These are phyloP conservation scores for Blastomyces gilchristii DNA, from an alignment of 2,329 filamentous ascomycete genomes.

Conservation along the genomic window DNA sequence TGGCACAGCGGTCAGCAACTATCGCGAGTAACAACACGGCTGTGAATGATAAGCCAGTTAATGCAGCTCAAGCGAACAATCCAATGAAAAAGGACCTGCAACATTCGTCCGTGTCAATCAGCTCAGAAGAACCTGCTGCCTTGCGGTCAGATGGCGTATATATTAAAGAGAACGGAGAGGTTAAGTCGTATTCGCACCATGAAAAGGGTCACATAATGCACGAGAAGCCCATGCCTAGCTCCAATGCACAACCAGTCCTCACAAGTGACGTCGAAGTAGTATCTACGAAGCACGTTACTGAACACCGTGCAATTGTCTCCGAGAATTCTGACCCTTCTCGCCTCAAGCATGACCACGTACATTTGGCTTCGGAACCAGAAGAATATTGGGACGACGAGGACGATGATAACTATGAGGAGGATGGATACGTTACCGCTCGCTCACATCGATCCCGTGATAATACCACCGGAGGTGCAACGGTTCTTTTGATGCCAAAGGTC, in stretches of 20 bases:
- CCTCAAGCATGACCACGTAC: conserved; percentile 17
- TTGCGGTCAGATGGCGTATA: conserved; percentile 22
- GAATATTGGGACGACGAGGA: conserved; percentile 71
- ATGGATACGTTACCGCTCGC: conserved; percentile 62
- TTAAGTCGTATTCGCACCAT: conserved; percentile 17
- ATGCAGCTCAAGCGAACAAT: conserved; percentile 10
- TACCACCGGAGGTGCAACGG: conserved; percentile 54
- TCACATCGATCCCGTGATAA: conserved; percentile 70
- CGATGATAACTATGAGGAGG: conserved; percentile 63
- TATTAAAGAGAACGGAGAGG: conserved; percentile 21
- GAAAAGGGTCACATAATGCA: not conserved
- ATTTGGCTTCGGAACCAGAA: conserved; percentile 45
- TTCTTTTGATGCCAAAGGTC: conserved; percentile 61
- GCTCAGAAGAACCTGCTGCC: conserved; percentile 16
- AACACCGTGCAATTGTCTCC: conserved; percentile 6
- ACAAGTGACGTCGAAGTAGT: not conserved
- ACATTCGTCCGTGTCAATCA: not conserved
- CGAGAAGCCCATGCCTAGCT: not conserved
- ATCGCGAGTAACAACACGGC: not conserved
- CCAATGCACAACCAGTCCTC: not conserved
- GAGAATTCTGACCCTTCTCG: conserved; percentile 19
- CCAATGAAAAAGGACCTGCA: conserved; percentile 11
- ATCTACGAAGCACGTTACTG: not conserved
- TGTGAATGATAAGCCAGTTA: conserved; percentile 4
- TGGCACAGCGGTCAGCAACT: not conserved